Conservation (phyloP, 805 yeast species). For the Candida pseudoglaebosa region DNA sequence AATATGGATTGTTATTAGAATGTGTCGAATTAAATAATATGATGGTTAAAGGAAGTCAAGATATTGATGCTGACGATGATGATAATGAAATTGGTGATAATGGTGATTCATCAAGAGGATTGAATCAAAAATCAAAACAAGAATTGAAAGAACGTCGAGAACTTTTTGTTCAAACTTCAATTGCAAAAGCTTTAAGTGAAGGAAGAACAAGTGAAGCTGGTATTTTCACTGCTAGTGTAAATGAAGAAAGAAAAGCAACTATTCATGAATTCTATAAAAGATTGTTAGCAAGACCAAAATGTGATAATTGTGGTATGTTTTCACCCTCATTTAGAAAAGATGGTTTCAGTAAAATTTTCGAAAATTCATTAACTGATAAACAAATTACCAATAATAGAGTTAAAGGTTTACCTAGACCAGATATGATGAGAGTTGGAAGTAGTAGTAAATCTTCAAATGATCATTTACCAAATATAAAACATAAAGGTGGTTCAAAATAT, state of each 20-base stretch:
- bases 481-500: conserved; percentile 69
- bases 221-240: conserved; percentile 75
- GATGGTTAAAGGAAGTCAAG: conserved; percentile 33
- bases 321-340: conserved; percentile 94
- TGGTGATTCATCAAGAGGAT: conserved; percentile 34
- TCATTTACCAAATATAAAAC: conserved; percentile 49
- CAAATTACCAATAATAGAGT: conserved; percentile 78
- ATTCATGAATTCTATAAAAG: conserved; percentile 73
- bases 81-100: conserved; percentile 42
- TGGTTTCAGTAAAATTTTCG: conserved; percentile 89
- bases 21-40: conserved; percentile 68
- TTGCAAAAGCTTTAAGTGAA: conserved; percentile 68
- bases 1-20: conserved; percentile 84
- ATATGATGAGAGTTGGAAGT: conserved; percentile 43
- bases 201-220: conserved; percentile 71
- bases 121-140: conserved; percentile 36
- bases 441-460: conserved; percentile 12
- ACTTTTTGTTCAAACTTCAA: conserved; percentile 64
- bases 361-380: conserved; percentile 77
- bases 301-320: conserved; percentile 95
- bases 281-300: conserved; percentile 72
- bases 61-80: conserved; percentile 38
- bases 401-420: conserved; percentile 72
- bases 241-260: conserved; percentile 76
- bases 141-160: conserved; percentile 60